Evolutionary conservation across 352 stramenopile species (phyloP).

Genomic region (Globisporangium uncinulatum): DNA sequence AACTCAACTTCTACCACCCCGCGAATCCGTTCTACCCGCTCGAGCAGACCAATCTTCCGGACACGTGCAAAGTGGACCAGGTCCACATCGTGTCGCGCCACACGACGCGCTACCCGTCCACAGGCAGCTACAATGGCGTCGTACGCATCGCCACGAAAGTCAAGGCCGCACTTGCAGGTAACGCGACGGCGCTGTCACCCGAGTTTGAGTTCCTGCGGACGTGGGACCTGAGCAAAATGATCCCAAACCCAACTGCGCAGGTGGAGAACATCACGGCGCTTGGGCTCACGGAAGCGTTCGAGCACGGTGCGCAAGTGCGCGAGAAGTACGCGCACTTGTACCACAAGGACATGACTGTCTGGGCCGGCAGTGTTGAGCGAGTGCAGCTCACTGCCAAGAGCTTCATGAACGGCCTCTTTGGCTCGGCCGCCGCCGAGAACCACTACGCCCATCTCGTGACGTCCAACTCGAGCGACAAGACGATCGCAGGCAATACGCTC

Average conservation of each 20-base stretch:
- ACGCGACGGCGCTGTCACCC: slow-evolving; percentile 17
- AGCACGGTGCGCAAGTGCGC: slow-evolving; percentile 30
- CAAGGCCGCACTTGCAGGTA: slow-evolving; percentile 18
- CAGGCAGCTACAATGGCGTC: slow-evolving; percentile 40
- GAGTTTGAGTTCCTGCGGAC: slow-evolving; percentile 39
- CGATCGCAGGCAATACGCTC: slow-evolving; percentile 38
- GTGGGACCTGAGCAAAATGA: slow-evolving; percentile 37
- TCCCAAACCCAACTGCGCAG: slow-evolving; percentile 22
- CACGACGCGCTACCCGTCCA: slow-evolving; percentile 49
- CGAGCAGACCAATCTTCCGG: slow-evolving; percentile 32
- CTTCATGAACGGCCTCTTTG: slow-evolving; percentile 50
- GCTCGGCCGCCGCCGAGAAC: slow-evolving; percentile 16
- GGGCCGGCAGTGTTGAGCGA: slow-evolving; percentile 40
- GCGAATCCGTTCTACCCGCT: slow-evolving; percentile 30
- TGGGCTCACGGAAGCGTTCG: slow-evolving; percentile 34
- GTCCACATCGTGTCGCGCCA: slow-evolving; percentile 45
- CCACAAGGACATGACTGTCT: slow-evolving; percentile 33
- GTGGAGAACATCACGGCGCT: slow-evolving; percentile 56
- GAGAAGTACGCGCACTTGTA: slow-evolving; percentile 38
- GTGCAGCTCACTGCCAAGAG: slow-evolving; percentile 42
- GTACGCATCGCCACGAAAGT: slow-evolving; percentile 27
- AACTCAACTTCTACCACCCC: slow-evolving; percentile 55
- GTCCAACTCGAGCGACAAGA: slow-evolving; percentile 29
- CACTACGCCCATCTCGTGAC: slow-evolving; percentile 32
- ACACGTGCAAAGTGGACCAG: slow-evolving; percentile 39